phyloP scores from a whole-genome alignment of 345 rosid genomes.

The Bruguiera sexangula region DNA sequence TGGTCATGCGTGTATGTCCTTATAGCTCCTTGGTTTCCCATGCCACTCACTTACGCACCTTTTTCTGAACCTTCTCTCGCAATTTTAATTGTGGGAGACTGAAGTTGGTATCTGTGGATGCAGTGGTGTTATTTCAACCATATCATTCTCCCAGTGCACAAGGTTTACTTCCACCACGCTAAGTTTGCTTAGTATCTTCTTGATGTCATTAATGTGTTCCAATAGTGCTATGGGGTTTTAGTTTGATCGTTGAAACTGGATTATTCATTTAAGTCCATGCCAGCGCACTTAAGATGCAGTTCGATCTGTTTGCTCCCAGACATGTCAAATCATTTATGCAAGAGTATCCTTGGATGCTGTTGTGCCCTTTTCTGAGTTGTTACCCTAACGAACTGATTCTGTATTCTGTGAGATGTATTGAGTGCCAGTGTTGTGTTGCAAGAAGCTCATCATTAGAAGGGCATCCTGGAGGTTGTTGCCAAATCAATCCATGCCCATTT shows the following conservation, averaged over 20 bases:
- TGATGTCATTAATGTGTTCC: conserved; percentile 30
- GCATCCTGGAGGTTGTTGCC: too few species aligned
- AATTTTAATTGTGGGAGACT: conserved; percentile 14
- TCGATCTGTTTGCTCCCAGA: not conserved
- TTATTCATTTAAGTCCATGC: not conserved
- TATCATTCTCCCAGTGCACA: conserved; percentile 32
- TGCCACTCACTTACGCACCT: not conserved
- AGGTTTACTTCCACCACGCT: conserved; percentile 23
- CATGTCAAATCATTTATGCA: not conserved
- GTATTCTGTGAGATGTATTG: not conserved
- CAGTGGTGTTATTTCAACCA: conserved; percentile 34
- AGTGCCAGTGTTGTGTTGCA: not conserved
- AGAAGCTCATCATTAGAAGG: not conserved
- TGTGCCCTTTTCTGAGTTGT: not conserved
- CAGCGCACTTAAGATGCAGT: not conserved
- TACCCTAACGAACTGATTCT: not conserved
- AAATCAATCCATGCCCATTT: too few species aligned
- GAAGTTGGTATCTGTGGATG: conserved; percentile 29
- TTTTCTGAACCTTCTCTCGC: conserved; percentile 4
- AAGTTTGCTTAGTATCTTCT: conserved; percentile 31
- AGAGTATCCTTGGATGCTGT: conserved; percentile 5
- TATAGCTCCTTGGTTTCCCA: not conserved
- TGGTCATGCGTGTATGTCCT: not conserved
- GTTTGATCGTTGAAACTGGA: conserved; percentile 5
- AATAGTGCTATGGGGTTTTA: conserved; percentile 9